Evolutionary conservation across 2,329 filamentous ascomycete genomes (phyloP).

Genomic region (Aspergillus proliferans): DNA sequence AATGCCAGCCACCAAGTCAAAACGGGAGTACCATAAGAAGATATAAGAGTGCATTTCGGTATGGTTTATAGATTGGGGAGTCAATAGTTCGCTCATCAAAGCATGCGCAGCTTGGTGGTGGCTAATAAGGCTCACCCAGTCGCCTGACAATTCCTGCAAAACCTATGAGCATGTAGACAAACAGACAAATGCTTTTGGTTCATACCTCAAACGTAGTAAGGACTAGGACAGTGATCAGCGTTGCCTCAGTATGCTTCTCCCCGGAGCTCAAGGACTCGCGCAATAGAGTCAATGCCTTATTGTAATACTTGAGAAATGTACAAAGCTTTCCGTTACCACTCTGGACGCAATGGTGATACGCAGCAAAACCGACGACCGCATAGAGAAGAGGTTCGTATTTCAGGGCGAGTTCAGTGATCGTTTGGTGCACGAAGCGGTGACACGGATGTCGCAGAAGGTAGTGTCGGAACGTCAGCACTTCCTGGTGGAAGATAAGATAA

Average conservation of each 20-base stretch:
- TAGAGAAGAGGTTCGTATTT: slow-evolving; percentile 77
- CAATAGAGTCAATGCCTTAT: slow-evolving; percentile 74
- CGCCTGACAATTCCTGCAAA: slow-evolving; percentile 78
- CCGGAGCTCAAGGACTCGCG: slow-evolving; percentile 64
- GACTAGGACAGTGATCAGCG: slow-evolving; percentile 80
- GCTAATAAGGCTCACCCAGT: slow-evolving; percentile 89
- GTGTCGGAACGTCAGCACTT: slow-evolving; percentile 73
- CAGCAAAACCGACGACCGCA: slow-evolving; percentile 78
- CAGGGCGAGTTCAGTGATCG: slow-evolving; percentile 65
- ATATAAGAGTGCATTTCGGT: slow-evolving; percentile 66
- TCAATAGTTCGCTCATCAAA: slow-evolving; percentile 72
- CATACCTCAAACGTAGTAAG: slow-evolving; percentile 86
- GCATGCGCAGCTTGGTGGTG: slow-evolving; percentile 86
- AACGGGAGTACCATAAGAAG: slow-evolving; percentile 82
- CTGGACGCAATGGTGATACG: slow-evolving; percentile 73
- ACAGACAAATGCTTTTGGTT: not conserved
- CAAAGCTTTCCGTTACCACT: slow-evolving; percentile 67
- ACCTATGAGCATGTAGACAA: slow-evolving; percentile 10
- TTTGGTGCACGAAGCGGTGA: slow-evolving; percentile 65
- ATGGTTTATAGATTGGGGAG: slow-evolving; percentile 65
- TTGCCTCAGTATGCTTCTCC: slow-evolving; percentile 65
- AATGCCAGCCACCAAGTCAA: slow-evolving; percentile 77
- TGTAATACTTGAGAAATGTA: slow-evolving; percentile 83
- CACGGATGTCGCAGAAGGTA: slow-evolving; percentile 70
- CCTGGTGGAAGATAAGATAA: slow-evolving; percentile 71